phyloP scores from a whole-genome alignment of 306 rosid genomes.

The Cicer yamashitae region DNA sequence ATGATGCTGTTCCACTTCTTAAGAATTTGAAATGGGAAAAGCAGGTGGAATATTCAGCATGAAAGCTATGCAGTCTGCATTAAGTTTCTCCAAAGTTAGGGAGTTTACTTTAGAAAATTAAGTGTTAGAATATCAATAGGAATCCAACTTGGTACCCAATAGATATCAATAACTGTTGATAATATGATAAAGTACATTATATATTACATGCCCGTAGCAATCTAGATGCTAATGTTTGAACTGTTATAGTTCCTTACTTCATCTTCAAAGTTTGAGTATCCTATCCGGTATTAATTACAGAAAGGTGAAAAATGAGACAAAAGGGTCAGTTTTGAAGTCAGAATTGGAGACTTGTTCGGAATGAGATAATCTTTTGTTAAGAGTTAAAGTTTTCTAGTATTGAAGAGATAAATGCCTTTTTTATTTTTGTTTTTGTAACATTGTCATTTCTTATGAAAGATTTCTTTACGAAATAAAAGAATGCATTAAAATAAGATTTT shows the following conservation, averaged over 20 bases:
- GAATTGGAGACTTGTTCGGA: neutral
- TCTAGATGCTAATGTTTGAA: neutral
- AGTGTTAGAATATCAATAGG: neutral
- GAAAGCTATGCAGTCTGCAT: neutral
- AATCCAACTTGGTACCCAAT: too few species aligned
- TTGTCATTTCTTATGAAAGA: too few species aligned
- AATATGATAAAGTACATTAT: neutral
- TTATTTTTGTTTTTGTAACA: neutral
- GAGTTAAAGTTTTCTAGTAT: slow-evolving; percentile 3
- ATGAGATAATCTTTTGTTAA: neutral
- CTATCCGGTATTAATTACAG: neutral
- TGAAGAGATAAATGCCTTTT: neutral
- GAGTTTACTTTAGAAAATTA: slow-evolving; percentile 3
- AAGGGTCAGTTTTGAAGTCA: slow-evolving; percentile 9
- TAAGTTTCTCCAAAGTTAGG: neutral
- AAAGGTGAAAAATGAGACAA: slow-evolving; percentile 20
- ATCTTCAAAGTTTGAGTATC: slow-evolving; percentile 2
- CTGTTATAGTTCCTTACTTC: neutral
- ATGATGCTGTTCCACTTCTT: slow-evolving; percentile 49
- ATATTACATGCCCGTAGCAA: slow-evolving; percentile 1
- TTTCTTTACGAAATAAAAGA: too few species aligned
- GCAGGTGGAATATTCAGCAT: slow-evolving; percentile 18
- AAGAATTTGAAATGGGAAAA: slow-evolving; percentile 37
- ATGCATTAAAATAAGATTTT: too few species aligned
- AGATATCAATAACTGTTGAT: neutral